A percentile compares a stretch with the other conserved stretches of the same genome.
phyloP scores from a whole-genome alignment of 306 rosid genomes.

The Potentilla sterilis region DNA sequence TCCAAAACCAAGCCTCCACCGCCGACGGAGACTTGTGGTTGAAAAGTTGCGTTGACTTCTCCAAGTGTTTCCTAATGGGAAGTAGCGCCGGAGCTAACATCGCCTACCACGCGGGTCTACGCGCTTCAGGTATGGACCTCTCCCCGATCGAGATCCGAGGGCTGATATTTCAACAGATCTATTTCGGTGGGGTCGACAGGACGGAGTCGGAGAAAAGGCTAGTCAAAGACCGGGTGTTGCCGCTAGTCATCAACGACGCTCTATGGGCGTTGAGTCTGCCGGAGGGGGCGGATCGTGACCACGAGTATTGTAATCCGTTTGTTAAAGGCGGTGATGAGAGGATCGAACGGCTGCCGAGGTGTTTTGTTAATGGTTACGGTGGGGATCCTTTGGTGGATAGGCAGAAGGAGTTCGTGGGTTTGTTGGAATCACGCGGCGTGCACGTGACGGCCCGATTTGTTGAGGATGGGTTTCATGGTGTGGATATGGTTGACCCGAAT shows the following conservation, averaged over 20 bases:
- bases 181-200: conserved; percentile 52
- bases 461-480: conserved; percentile 57
- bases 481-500: conserved; percentile 47
- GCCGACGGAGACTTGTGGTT: conserved; percentile 53
- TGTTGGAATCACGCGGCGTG: conserved; percentile 54
- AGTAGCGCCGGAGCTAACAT: conserved; percentile 64
- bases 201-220: conserved; percentile 48
- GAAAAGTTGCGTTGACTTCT: conserved; percentile 41
- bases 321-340: conserved; percentile 12
- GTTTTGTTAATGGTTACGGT: conserved; percentile 44
- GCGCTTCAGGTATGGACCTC: conserved; percentile 39
- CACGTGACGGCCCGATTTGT: conserved; percentile 35
- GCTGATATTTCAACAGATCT: conserved; percentile 44
- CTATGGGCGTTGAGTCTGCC: conserved; percentile 66
- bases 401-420: conserved; percentile 46
- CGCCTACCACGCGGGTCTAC: conserved; percentile 54
- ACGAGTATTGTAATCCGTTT: conserved; percentile 60
- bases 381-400: conserved; percentile 71
- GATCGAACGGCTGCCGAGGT: conserved; percentile 56
- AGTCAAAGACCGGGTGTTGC: conserved; percentile 42
- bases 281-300: conserved; percentile 53
- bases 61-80: conserved; percentile 53
- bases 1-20: conserved; percentile 29
- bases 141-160: conserved; percentile 45
- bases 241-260: conserved; percentile 51